Conservation (phyloP, 1,284 basidiomycete genomes). For the Neolentinus lepideus region DNA sequence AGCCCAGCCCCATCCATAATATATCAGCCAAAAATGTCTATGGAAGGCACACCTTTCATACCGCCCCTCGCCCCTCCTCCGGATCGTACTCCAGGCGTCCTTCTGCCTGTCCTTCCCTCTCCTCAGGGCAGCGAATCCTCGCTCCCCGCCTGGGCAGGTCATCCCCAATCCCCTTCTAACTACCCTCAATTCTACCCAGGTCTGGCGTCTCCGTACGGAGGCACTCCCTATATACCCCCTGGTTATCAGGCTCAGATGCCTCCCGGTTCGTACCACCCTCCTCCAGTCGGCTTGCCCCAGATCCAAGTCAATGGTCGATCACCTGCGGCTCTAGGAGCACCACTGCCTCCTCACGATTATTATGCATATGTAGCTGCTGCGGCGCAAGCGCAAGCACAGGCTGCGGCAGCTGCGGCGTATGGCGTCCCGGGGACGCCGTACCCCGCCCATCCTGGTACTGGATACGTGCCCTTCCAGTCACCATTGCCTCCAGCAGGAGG, state of each 20-base stretch:
- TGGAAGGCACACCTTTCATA: conserved; percentile 1
- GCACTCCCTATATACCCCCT: background rate
- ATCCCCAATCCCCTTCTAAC: background rate
- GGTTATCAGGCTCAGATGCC: background rate
- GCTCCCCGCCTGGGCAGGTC: background rate
- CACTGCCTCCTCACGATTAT: background rate
- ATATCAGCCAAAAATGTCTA: conserved; percentile 1
- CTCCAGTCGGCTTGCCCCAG: background rate
- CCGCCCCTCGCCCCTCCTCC: background rate
- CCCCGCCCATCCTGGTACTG: background rate
- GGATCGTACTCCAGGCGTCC: background rate
- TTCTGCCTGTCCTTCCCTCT: background rate
- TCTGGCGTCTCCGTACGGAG: background rate
- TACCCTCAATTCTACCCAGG: conserved; percentile 2
- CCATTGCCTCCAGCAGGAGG: background rate
- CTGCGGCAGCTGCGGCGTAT: background rate
- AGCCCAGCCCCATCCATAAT: background rate
- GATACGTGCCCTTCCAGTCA: background rate
- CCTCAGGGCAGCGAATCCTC: background rate
- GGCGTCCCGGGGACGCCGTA: background rate
- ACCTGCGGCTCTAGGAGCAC: background rate
- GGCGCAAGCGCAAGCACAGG: conserved; percentile 1
- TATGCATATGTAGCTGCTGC: background rate
- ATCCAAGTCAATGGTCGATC: background rate
- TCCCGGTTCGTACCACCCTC: background rate